Evolutionary conservation across 2,329 filamentous ascomycete genomes (phyloP).

Genomic region (Dothiorella sarmentorum): DNA sequence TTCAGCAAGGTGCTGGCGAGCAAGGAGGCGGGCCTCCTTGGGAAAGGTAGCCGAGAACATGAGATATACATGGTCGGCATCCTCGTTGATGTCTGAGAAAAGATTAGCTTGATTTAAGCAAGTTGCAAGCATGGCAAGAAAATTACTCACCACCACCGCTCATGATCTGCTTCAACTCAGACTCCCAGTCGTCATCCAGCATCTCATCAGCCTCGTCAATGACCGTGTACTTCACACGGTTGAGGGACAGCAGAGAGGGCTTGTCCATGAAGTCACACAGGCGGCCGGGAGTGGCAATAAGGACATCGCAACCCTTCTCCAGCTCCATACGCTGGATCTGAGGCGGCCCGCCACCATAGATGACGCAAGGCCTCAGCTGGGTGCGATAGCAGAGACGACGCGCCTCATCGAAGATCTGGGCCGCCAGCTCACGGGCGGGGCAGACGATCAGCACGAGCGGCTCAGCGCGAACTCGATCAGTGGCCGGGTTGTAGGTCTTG

Average conservation of each 20-base stretch:
- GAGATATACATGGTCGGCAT: conserved; percentile 64
- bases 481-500: conserved; percentile 50
- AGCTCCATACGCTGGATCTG: conserved; percentile 69
- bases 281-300: conserved; percentile 85
- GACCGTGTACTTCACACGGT: conserved; percentile 71
- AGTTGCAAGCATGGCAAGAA: no score
- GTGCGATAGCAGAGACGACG: conserved; percentile 91
- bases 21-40: conserved; percentile 70
- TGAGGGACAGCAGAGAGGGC: conserved; percentile 64
- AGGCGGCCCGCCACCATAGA: conserved; percentile 80
- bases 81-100: conserved; percentile 66
- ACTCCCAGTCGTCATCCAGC: conserved; percentile 73
- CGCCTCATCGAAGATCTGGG: conserved; percentile 93
- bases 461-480: conserved; percentile 66
- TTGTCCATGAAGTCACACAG: conserved; percentile 79
- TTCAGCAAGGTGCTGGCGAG: conserved; percentile 68
- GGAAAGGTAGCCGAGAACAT: conserved; percentile 97
- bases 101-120: no score
- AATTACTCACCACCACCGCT: conserved; percentile 63
- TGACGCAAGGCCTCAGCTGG: conserved; percentile 86
- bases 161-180: conserved; percentile 72
- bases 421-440: conserved; percentile 84
- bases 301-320: conserved; percentile 78
- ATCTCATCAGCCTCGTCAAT: conserved; percentile 97
- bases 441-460: conserved; percentile 82